Percentiles rank a stretch among this genome's conserved stretches.
phyloP scores from a whole-genome alignment of 257 asterid species.

The Marsdenia floribunda region DNA sequence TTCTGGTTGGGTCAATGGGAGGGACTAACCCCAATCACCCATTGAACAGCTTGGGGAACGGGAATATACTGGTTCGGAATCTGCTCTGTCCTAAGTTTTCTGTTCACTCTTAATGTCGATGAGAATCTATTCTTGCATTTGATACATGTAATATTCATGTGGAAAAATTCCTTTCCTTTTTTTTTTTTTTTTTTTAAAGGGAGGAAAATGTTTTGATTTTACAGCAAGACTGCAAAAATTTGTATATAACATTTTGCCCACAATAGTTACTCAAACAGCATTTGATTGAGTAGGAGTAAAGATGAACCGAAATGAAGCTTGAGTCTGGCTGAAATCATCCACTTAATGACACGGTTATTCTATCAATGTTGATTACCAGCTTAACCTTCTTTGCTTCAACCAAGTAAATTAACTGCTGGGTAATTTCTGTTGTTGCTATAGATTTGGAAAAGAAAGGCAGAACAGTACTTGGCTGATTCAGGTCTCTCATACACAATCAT shows the following conservation, averaged over 20 bases:
- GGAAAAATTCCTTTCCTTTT: neutral
- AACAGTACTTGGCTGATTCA: conserved; percentile 82
- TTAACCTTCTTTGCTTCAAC: neutral
- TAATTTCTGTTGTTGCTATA: conserved; percentile 18
- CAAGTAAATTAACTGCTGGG: neutral
- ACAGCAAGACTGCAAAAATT: neutral
- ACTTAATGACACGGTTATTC: neutral
- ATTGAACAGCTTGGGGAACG: conserved; percentile 76
- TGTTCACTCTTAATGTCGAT: neutral
- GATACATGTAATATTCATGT: neutral
- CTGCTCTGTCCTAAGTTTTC: no score
- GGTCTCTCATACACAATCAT: conserved; percentile 91
- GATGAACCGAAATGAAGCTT: neutral
- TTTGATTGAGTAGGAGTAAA: neutral
- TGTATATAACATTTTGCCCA: neutral
- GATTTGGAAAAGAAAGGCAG: conserved; percentile 96
- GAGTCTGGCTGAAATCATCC: neutral
- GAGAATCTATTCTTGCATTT: neutral
- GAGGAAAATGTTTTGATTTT: no score
- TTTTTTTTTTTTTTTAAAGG: neutral
- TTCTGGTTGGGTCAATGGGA: conserved; percentile 97
- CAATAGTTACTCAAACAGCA: neutral
- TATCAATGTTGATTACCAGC: neutral
- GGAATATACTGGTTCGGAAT: conserved; percentile 76
- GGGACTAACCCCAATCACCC: conserved; percentile 75